Evolutionary conservation across 2,329 filamentous ascomycete genomes (phyloP).

Genomic region (Cryphonectria naterciae): DNA sequence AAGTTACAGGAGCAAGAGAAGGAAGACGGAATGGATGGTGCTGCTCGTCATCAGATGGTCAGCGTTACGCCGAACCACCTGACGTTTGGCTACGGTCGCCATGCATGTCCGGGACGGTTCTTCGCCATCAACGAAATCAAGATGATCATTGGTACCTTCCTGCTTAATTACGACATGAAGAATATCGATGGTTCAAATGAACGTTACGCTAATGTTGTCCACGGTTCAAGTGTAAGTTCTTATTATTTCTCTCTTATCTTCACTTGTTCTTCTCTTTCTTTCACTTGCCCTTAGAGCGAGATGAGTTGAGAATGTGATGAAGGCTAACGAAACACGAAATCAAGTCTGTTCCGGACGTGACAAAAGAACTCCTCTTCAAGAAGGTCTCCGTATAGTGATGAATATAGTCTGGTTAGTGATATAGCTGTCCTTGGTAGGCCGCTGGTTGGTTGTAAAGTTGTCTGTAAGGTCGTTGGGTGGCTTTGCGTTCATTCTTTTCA

Average conservation of each 20-base stretch:
- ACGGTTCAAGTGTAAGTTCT: neutral
- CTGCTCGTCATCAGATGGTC: slow-evolving; percentile 39
- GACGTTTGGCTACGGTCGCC: slow-evolving; percentile 41
- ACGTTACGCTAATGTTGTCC: neutral
- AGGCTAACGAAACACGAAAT: neutral
- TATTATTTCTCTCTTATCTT: neutral
- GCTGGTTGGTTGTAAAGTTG: neutral
- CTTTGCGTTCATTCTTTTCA: too few relatives aligned
- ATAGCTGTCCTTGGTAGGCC: neutral
- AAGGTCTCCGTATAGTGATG: neutral
- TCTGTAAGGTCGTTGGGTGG: too few relatives aligned
- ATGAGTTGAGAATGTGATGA: neutral
- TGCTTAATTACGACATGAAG: slow-evolving; percentile 25
- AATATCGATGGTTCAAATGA: neutral
- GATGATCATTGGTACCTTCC: slow-evolving; percentile 31
- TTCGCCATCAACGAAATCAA: slow-evolving; percentile 36
- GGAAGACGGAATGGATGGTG: neutral
- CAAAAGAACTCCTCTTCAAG: neutral
- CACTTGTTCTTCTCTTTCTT: too few relatives aligned
- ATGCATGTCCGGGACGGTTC: slow-evolving; percentile 39
- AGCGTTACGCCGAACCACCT: slow-evolving; percentile 38
- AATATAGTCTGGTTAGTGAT: neutral
- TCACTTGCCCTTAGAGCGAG: neutral
- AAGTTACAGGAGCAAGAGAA: neutral
- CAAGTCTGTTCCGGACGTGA: neutral